These are phyloP conservation scores for Mercurialis annua DNA, from an alignment of 345 rosid species.

Conservation along the genomic window DNA sequence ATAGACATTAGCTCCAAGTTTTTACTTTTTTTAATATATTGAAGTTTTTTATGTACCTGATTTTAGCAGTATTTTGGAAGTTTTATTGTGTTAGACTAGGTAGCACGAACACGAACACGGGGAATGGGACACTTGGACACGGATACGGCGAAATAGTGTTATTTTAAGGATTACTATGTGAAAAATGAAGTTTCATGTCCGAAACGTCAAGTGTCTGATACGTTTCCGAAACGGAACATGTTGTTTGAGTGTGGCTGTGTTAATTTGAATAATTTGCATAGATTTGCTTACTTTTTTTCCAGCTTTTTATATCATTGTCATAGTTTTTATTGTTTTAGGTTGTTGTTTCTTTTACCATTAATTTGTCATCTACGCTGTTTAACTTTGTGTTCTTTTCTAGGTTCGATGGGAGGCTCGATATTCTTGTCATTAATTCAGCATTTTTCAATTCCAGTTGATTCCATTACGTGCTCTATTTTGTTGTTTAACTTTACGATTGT, in stretches of 20 bases:
- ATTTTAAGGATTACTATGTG: no score
- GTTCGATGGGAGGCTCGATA: conserved; percentile 91
- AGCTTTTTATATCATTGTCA: not conserved
- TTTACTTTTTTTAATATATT: not conserved
- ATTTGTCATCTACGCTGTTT: not conserved
- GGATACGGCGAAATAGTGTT: no score
- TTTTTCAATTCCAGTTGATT: conserved; percentile 79
- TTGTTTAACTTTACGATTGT: conserved; percentile 80
- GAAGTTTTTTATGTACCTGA: not conserved
- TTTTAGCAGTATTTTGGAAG: no score
- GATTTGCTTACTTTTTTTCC: conserved; percentile 1
- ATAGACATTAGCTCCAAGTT: not conserved
- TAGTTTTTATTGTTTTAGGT: conserved; percentile 6
- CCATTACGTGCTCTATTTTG: conserved; percentile 63
- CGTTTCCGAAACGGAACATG: no score
- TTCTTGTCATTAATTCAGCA: conserved; percentile 75
- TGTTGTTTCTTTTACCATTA: not conserved
- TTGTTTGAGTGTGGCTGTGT: no score
- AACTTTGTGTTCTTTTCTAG: conserved; percentile 23
- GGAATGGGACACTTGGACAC: no score
- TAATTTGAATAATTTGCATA: not conserved
- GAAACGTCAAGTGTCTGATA: no score
- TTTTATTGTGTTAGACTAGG: no score
- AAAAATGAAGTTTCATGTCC: no score
- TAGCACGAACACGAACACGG: no score